Base-by-base conservation (phyloP, 2,329 filamentous ascomycete genomes). In the Diaporthe batatas region DNA sequence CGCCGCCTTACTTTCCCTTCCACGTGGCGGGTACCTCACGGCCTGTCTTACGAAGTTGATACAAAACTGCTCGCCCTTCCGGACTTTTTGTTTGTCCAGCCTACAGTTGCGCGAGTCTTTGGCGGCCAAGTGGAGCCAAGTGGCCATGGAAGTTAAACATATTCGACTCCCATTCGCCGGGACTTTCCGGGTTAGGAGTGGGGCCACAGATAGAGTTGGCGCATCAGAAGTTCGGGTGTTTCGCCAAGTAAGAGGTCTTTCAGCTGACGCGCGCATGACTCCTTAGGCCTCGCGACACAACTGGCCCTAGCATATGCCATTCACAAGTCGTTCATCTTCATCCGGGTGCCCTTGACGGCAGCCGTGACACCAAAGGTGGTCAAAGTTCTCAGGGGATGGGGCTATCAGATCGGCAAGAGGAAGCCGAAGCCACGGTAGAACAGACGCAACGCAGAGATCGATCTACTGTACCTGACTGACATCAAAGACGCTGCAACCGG, bases 311-410 rank as follows among this genome's bases (percentile, higher is more conserved):
- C 96, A 16, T 99, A 99, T 80, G 96, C 96, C 36, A 94, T 99
- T 73, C 96, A 99, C 87, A 99, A 99, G 85, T 97, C 93, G 77
- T 94, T 98, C 82, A 98, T 99, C 79, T 98, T 99, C 82, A 83
- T 98, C 76, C 91, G 96, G n/a, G 94, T 99, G 12, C 96, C 96
- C 11, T 84, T 98, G 75, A 96, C 96, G 1, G 95, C 94, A 16
- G 96, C 95, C 3, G 88, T 98, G 44, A 95, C 94, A 11, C 96
- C 96, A 1, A 98, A 97, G 83, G 92, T 98, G n/a, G 96, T 98
- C 79, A 97, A 94, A 83, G 90, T 91, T 16, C 86, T 99, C 36
- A 88, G 96, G 76, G 88, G 90, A 16, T 98, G 96, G 94, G 96
- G 96, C 6, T 98, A 94, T 92, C 91, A 98, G 80, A 96, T 99